Conservation (phyloP, 345 rosid genomes). For the Sonneratia alba region DNA sequence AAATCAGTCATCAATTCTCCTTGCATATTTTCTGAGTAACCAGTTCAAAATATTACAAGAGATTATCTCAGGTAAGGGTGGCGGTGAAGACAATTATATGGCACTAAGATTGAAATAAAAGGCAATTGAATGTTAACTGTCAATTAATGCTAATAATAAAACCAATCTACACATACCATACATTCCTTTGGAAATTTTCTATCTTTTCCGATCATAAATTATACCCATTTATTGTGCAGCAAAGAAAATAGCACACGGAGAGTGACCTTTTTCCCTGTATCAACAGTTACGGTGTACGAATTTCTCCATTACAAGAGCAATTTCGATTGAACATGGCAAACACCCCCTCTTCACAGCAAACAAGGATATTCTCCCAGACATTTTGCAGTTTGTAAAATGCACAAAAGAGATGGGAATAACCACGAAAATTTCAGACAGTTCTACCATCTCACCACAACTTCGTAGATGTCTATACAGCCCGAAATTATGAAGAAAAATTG, state of each 20-base stretch:
- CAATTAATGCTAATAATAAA: no score
- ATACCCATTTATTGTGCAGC: background rate
- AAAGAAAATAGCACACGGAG: background rate
- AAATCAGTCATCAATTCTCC: background rate
- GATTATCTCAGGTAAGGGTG: background rate
- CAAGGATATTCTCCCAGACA: background rate
- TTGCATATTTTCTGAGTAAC: background rate
- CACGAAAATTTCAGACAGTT: background rate
- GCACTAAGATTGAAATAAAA: background rate
- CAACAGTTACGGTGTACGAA: background rate
- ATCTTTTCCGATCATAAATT: background rate
- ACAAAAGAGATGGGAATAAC: background rate
- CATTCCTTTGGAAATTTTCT: background rate
- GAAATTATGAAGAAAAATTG: background rate
- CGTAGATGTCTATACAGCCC: background rate
- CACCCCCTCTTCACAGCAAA: background rate
- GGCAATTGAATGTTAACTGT: background rate
- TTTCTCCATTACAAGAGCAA: background rate
- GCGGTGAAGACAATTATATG: background rate
- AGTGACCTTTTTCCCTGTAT: background rate
- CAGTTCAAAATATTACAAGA: background rate
- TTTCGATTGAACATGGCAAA: background rate
- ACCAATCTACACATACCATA: background rate
- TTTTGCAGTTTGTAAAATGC: background rate
- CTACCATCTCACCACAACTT: background rate